These are phyloP conservation scores for Thermothielavioides terrestris DNA, from an alignment of 495 filamentous ascomycete genomes.

Conservation along the genomic window DNA sequence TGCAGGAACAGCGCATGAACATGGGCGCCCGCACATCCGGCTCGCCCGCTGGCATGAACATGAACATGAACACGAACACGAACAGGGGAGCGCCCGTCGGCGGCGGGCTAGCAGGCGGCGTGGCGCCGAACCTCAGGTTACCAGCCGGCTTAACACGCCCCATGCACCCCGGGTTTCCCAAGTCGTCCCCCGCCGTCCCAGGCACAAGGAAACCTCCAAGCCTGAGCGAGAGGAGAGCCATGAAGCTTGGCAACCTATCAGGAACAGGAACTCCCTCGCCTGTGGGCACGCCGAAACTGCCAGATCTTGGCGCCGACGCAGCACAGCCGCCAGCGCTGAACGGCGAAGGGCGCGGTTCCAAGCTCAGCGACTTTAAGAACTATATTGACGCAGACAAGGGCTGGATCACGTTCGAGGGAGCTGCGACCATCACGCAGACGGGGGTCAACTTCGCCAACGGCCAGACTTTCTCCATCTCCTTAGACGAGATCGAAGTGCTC, in stretches of 20 bases:
- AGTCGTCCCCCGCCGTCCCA: slow-evolving; percentile 41
- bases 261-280: slow-evolving; percentile 19
- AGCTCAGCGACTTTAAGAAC: slow-evolving; percentile 85
- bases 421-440: slow-evolving; percentile 76
- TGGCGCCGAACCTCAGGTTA: slow-evolving; percentile 33
- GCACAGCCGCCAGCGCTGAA: slow-evolving; percentile 23
- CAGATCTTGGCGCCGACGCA: slow-evolving; percentile 19
- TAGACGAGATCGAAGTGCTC: slow-evolving; percentile 90
- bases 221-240: slow-evolving; percentile 31
- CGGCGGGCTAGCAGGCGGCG: slow-evolving; percentile 21
- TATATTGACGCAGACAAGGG: slow-evolving; percentile 88
- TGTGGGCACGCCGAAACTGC: slow-evolving; percentile 23
- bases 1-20: slow-evolving; percentile 30
- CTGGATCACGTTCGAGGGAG: slow-evolving; percentile 86
- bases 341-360: slow-evolving; percentile 44
- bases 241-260: slow-evolving; percentile 36
- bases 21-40: slow-evolving; percentile 11
- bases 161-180: slow-evolving; percentile 34
- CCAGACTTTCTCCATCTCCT: slow-evolving; percentile 82
- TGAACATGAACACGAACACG: slow-evolving; percentile 13
- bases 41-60: slow-evolving; percentile 2
- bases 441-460: slow-evolving; percentile 90
- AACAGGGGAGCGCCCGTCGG: not conserved
- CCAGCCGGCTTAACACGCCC: slow-evolving; percentile 35
- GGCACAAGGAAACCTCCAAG: slow-evolving; percentile 20